Base-by-base conservation (phyloP, 2,329 filamentous ascomycete genomes). In the Diaporthe longicolla region DNA sequence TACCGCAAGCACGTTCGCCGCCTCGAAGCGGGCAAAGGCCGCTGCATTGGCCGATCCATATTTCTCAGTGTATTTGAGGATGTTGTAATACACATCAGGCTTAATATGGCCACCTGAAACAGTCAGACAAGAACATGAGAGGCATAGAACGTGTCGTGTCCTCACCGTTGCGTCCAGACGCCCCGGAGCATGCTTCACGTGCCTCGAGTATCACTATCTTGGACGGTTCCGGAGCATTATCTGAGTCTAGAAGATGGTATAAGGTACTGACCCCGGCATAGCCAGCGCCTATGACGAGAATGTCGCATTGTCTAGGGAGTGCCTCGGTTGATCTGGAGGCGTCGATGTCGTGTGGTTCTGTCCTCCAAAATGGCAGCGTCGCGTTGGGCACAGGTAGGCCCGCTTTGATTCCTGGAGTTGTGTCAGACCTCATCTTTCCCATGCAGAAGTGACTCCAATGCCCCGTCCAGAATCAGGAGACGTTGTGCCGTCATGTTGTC, bases 21-120 rank as follows among this genome's bases (percentile, higher is more conserved):
- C 89, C 37, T 86, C 87, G 5, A 89, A 86, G 26, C 89, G 89
- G 15, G 90, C 92, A 77, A 90, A 90, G 85, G 83, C 88, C 3
- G 54, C 63, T 29, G 71, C 71, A 19, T 66, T 50, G 17, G 50
- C 37, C 13, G 61, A 11, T 17, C 71, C 71, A 24, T 69, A 73
- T 35, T 57, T 73, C 37, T 68, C 21, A 26, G 71, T 59, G 10
- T 73, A 73, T 24, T 43, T 66, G 21, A 68, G 52, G 43, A 73
- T 68, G 21, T 68, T 69, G 54, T 73, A 73, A 54, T 73, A 73
- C 26, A 73, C 71, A 70, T 73, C 71, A 9, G 71, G 71, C 54
- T 73, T 73, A 26, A 70, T 68, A 61, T 73, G 71, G 17, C 71
- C 71, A 10, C 71, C 71, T 73, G 43, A 24, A 43, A 17, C 48